phyloP scores from a whole-genome alignment of 2,329 filamentous ascomycete species.

The Botrytis cinerea region DNA sequence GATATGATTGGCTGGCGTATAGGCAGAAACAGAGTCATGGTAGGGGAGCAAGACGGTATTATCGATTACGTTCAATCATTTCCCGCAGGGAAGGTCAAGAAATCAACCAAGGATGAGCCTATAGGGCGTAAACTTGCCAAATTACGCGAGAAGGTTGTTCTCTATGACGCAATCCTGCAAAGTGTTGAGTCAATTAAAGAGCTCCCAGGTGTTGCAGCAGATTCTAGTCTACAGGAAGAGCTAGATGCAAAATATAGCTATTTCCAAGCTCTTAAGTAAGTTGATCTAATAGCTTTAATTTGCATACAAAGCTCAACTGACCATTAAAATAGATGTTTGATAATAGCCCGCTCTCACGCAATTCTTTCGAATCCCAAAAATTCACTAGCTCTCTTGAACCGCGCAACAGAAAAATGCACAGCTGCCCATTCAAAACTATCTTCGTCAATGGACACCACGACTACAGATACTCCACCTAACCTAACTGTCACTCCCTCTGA shows the following conservation, averaged over 20 bases:
- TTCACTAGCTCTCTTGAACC: constrained; percentile 80
- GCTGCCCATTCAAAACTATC: constrained; percentile 52
- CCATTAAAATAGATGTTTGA: constrained; percentile 62
- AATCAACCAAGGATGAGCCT: constrained; percentile 59
- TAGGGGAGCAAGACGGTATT: constrained; percentile 79
- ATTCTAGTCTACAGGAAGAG: constrained; percentile 72
- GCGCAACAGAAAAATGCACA: constrained; percentile 65
- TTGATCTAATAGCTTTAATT: constrained; percentile 24
- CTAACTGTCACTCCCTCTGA: constrained; percentile 66
- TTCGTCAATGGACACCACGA: constrained; percentile 43
- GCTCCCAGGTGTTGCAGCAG: constrained; percentile 84
- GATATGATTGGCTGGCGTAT: constrained; percentile 93
- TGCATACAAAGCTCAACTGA: constrained; percentile 21
- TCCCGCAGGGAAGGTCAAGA: constrained; percentile 56
- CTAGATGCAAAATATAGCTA: constrained; percentile 79
- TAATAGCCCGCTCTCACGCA: constrained; percentile 82
- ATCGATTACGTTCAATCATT: constrained; percentile 52
- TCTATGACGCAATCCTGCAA: constrained; percentile 90
- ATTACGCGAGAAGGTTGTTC: constrained; percentile 80
- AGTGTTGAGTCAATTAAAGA: constrained; percentile 89
- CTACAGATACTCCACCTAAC: constrained; percentile 56
- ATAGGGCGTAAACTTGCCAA: constrained; percentile 75
- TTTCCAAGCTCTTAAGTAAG: constrained; percentile 84
- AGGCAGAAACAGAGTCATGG: constrained; percentile 85
- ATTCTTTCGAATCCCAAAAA: constrained; percentile 72